Evolutionary conservation across 2,329 filamentous ascomycete genomes (phyloP).

Genomic region (Penicillium verrucosum): DNA sequence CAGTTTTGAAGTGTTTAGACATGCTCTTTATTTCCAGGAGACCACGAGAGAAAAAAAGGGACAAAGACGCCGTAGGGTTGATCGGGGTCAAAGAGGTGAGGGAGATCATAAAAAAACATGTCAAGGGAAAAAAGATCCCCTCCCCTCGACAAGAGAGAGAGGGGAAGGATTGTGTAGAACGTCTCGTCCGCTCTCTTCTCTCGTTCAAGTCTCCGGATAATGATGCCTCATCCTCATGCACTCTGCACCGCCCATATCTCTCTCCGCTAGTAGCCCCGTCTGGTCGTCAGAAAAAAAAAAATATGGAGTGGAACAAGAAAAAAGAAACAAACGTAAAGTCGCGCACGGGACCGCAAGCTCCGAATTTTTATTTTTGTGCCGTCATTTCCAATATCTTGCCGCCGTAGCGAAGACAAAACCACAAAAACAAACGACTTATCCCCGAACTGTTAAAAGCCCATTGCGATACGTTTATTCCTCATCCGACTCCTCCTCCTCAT

Average conservation of each 20-base stretch:
- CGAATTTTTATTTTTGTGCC: constrained; percentile 26
- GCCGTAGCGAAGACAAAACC: constrained; percentile 15
- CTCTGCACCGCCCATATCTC: constrained; percentile 14
- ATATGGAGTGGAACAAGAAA: constrained; percentile 24
- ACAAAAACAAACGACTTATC: constrained; percentile 24
- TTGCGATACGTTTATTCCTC: constrained; percentile 41
- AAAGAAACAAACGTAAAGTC: constrained; percentile 27
- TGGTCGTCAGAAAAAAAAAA: constrained; percentile 27
- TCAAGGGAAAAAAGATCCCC: constrained; percentile 19
- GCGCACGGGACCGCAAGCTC: constrained; percentile 27
- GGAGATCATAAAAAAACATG: constrained; percentile 24
- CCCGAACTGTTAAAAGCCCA: constrained; percentile 27
- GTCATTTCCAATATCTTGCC: constrained; percentile 24
- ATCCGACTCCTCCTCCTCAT: constrained; percentile 46
- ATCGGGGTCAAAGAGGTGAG: constrained; percentile 28
- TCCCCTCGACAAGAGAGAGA: constrained; percentile 10
- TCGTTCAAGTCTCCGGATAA: constrained; percentile 23
- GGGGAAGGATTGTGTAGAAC: constrained; percentile 8
- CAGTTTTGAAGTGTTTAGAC: constrained; percentile 27
- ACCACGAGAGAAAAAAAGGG: constrained; percentile 28
- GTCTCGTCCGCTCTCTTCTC: constrained; percentile 25
- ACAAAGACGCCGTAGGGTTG: constrained; percentile 26
- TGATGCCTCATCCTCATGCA: constrained; percentile 25
- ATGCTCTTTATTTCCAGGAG: constrained; percentile 34
- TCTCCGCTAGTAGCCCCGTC: constrained; percentile 29